Evolutionary conservation across 2,329 filamentous ascomycete genomes (phyloP), one percentile per base, ranked within the genome.

Genomic region (Cyphellophora europaea): DNA sequence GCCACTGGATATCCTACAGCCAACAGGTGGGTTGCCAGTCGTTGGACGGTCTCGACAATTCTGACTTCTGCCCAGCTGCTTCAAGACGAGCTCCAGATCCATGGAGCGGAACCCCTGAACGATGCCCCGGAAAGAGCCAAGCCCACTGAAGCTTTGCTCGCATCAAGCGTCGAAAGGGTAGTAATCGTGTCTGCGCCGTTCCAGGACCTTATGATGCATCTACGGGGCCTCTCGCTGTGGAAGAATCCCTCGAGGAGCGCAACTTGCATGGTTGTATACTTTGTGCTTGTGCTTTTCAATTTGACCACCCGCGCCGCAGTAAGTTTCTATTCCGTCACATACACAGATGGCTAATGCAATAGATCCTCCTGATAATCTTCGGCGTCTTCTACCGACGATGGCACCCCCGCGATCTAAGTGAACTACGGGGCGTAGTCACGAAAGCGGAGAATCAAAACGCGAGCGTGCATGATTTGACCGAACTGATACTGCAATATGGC

Each of bases 251-350:
- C 5, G 12, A 23, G 35, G 25, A 40, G 33, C 19, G 27, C 33
- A 11, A 23, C 11, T 10, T 42, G 40, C 15, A 42, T 42, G 40
- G 29, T 11, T 15, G 13, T 40, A 17, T 42, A 42, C 37, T 42
- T 42, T 31, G 14, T 32, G 10, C 30, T 42, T 11, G 19, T 40
- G 19, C 23, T 40, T 11, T 42, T 13, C 32, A 36, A 27, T 16
- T 30, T 36, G n/a, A 16, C 39, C 16, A 32, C 39, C n/a, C 32
- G 36, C 13, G 19, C 19, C 5, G 17, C 33, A n/a, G 39, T 42
- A 33, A 16, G 32, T 15, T 2, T n/a, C n/a, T n/a, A n/a, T n/a
- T n/a, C n/a, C n/a, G n/a, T n/a, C n/a, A n/a, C n/a, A n/a, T n/a
- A n/a, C n/a, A n/a, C n/a, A n/a, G n/a, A n/a, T n/a, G n/a, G n/a